phyloP scores from a whole-genome alignment of 2,329 filamentous ascomycete genomes.

The Colletotrichum siamense region DNA sequence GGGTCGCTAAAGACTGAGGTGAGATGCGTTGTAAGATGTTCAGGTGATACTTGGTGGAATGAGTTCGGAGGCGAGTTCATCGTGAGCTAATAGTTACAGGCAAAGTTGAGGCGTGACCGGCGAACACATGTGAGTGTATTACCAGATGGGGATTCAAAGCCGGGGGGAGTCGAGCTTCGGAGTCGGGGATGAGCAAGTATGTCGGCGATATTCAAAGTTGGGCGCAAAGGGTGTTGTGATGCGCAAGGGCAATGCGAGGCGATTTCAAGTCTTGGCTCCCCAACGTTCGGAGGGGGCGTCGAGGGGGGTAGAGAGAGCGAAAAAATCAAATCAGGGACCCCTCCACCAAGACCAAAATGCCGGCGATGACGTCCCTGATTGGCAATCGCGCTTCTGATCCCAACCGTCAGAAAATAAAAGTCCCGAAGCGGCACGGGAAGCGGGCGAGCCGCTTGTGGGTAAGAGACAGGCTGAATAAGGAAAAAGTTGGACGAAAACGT shows the following conservation, averaged over 20 bases:
- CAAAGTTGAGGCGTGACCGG: background rate
- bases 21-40: background rate
- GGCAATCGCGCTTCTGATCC: slow-evolving; percentile 1
- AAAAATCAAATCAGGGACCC: background rate
- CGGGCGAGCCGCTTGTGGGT: slow-evolving; percentile 16
- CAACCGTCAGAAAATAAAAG: slow-evolving; percentile 13
- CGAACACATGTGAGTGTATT: background rate
- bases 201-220: background rate
- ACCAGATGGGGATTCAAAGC: background rate
- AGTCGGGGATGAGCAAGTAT: background rate
- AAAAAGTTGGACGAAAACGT: slow-evolving; percentile 18
- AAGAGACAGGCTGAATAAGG: background rate
- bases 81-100: background rate
- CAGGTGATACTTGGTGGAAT: background rate
- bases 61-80: slow-evolving; percentile 24
- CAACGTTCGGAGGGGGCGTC: background rate
- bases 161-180: background rate
- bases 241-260: background rate
- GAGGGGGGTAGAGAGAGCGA: background rate
- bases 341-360: background rate
- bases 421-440: slow-evolving; percentile 13
- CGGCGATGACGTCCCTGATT: slow-evolving; percentile 13
- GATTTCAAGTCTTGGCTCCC: background rate
- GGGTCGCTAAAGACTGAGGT: background rate
- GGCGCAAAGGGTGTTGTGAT: background rate